Evolutionary conservation across 2,329 filamentous ascomycete species (phyloP).

Genomic region (Penicillium sp.): DNA sequence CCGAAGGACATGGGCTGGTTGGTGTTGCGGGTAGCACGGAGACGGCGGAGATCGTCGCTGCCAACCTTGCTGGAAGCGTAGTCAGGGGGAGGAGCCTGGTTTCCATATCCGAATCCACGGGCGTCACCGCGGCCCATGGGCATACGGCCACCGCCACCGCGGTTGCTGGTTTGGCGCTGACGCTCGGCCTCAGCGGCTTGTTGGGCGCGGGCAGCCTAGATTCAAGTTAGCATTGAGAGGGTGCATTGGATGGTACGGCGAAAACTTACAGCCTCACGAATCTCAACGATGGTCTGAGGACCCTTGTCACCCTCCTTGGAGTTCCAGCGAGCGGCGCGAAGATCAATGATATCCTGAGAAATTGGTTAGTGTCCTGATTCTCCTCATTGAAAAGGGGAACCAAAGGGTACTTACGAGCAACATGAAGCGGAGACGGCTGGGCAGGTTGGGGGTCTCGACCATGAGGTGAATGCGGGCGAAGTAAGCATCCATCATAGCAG

Average conservation of each 20-base stretch:
- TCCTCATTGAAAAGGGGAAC: neutral
- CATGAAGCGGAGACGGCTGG: slow-evolving; percentile 93
- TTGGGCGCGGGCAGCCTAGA: slow-evolving; percentile 67
- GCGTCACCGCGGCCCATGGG: slow-evolving; percentile 81
- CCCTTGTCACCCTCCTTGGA: slow-evolving; percentile 92
- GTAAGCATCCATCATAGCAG: slow-evolving; percentile 87
- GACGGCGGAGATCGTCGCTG: slow-evolving; percentile 85
- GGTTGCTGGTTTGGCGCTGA: slow-evolving; percentile 49
- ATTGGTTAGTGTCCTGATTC: slow-evolving; percentile 6
- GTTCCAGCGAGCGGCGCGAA: slow-evolving; percentile 74
- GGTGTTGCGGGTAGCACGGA: slow-evolving; percentile 64
- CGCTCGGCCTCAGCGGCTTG: slow-evolving; percentile 75
- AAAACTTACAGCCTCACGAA: slow-evolving; percentile 71
- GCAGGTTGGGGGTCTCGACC: slow-evolving; percentile 75
- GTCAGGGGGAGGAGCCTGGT: slow-evolving; percentile 68
- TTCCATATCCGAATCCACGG: slow-evolving; percentile 73
- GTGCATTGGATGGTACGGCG: slow-evolving; percentile 1
- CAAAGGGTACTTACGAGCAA: slow-evolving; percentile 61
- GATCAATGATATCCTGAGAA: slow-evolving; percentile 73
- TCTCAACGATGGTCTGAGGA: slow-evolving; percentile 92
- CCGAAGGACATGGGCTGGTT: slow-evolving; percentile 69
- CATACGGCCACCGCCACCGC: slow-evolving; percentile 69
- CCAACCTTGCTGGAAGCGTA: slow-evolving; percentile 78
- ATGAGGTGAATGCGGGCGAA: slow-evolving; percentile 85
- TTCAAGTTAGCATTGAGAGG: slow-evolving; percentile 2